Percentiles rank a stretch among this genome's conserved stretches.
These are phyloP conservation scores for Leccinellum luteum DNA, from an alignment of 768 basidiomycete genomes.

Conservation along the genomic window DNA sequence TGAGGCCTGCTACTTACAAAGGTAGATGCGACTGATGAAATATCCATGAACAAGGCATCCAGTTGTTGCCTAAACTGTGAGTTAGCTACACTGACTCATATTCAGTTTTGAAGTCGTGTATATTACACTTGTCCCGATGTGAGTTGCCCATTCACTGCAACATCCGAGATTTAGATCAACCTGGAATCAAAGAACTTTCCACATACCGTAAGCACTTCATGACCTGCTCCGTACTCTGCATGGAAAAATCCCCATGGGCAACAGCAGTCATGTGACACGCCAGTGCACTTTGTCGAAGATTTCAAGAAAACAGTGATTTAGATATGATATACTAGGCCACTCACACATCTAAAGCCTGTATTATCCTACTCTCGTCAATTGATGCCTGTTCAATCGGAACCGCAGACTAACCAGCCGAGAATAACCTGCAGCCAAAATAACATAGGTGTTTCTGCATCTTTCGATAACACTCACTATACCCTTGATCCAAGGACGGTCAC, in stretches of 20 bases:
- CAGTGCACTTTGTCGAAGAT: slow-evolving; percentile 10
- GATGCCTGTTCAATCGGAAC: background rate
- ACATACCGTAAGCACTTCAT: slow-evolving; percentile 6
- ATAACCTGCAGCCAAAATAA: slow-evolving; percentile 12
- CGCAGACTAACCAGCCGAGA: slow-evolving; percentile 20
- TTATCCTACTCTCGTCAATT: slow-evolving; percentile 13
- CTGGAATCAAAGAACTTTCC: background rate
- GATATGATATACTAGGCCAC: background rate
- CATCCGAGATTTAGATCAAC: background rate
- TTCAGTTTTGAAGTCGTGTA: background rate
- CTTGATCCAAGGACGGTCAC: slow-evolving; percentile 25
- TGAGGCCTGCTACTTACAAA: slow-evolving; percentile 12
- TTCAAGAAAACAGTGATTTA: background rate
- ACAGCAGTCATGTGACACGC: slow-evolving; percentile 3
- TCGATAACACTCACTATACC: slow-evolving; percentile 10
- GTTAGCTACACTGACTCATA: slow-evolving; percentile 3
- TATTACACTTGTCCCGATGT: slow-evolving; percentile 18
- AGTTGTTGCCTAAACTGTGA: slow-evolving; percentile 9
- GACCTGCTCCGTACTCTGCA: background rate
- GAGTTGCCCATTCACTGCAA: slow-evolving; percentile 12
- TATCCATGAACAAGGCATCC: slow-evolving; percentile 23
- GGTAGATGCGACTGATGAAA: slow-evolving; percentile 23
- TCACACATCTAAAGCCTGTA: slow-evolving; percentile 19
- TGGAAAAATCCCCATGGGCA: background rate
- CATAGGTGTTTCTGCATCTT: no score